Conservation (phyloP, 83 land plant genomes). For the Picea abies region DNA sequence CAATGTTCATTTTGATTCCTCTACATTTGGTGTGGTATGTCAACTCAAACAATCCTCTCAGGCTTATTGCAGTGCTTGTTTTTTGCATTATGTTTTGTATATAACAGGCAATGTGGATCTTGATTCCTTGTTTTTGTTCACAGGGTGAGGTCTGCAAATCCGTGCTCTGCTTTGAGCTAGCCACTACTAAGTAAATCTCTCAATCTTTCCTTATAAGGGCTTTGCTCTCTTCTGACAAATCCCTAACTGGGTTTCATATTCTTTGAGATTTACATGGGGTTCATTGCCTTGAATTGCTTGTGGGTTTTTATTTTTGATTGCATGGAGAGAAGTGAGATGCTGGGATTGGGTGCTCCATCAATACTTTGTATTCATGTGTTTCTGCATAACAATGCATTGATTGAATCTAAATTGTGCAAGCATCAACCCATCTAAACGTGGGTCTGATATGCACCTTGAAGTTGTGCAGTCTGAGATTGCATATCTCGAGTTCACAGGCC, state of each 20-base stretch:
- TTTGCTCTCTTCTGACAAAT: too few relatives aligned
- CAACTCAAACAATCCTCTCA: conserved; percentile 8
- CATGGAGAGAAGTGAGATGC: too few relatives aligned
- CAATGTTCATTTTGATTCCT: conserved; percentile 83
- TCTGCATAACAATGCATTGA: too few relatives aligned
- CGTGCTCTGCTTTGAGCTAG: conserved; percentile 86
- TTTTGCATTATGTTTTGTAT: background rate
- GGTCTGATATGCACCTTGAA: background rate
- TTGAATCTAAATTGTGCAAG: too few relatives aligned
- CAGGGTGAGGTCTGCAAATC: conserved; percentile 96
- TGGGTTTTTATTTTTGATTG: too few relatives aligned
- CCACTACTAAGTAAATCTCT: conserved; percentile 64
- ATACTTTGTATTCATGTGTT: too few relatives aligned
- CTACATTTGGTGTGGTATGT: conserved; percentile 80
- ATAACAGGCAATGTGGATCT: background rate
- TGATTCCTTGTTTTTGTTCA: background rate
- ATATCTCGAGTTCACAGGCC: background rate
- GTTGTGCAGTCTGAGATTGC: too few relatives aligned
- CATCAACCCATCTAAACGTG: background rate
- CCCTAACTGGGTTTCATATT: too few relatives aligned
- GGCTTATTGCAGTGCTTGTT: background rate
- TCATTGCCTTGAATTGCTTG: too few relatives aligned
- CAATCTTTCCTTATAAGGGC: background rate
- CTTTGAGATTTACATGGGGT: too few relatives aligned
- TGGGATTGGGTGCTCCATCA: too few relatives aligned